Percentiles rank a stretch among this genome's conserved stretches.
These are phyloP conservation scores for Verticillium albo-atrum DNA, from an alignment of 2,329 filamentous ascomycete species.

Conservation along the genomic window DNA sequence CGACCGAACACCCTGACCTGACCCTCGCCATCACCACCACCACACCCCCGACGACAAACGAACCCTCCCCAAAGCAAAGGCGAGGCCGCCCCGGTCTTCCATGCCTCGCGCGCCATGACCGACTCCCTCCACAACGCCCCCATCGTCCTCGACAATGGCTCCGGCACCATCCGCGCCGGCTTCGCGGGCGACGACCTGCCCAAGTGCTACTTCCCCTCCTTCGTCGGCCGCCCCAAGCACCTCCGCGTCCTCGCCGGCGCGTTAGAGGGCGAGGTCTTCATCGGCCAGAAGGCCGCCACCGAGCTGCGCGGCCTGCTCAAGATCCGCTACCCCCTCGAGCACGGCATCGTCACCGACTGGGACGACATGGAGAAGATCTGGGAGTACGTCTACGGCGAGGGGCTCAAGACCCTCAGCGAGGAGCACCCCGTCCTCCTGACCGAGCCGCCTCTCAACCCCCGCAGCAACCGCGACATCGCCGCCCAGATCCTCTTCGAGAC, in stretches of 20 bases:
- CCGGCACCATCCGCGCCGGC: conserved; percentile 92
- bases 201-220: conserved; percentile 96
- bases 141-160: conserved; percentile 98
- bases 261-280: conserved; percentile 94
- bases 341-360: conserved; percentile 98
- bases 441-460: conserved; percentile 91
- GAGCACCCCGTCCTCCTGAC: conserved; percentile 97
- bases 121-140: conserved; percentile 87
- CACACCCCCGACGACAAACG: not conserved
- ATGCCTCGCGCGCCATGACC: conserved; percentile 36
- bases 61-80: not conserved
- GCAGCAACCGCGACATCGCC: conserved; percentile 91
- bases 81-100: conserved; percentile 1
- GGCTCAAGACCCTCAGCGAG: conserved; percentile 93
- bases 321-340: conserved; percentile 92
- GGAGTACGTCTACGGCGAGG: conserved; percentile 95
- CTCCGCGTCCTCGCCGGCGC: conserved; percentile 92
- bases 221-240: conserved; percentile 94
- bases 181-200: conserved; percentile 95
- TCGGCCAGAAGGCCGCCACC: conserved; percentile 81
- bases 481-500: conserved; percentile 98
- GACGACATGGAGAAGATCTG: conserved; percentile 99
- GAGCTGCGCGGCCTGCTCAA: conserved; percentile 90
- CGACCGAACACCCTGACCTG: not conserved
- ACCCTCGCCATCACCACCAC: not conserved